A percentile compares a stretch with the other conserved stretches of the same genome.
Conservation (phyloP, 257 asterid species). For the Ehretia macrophylla region DNA sequence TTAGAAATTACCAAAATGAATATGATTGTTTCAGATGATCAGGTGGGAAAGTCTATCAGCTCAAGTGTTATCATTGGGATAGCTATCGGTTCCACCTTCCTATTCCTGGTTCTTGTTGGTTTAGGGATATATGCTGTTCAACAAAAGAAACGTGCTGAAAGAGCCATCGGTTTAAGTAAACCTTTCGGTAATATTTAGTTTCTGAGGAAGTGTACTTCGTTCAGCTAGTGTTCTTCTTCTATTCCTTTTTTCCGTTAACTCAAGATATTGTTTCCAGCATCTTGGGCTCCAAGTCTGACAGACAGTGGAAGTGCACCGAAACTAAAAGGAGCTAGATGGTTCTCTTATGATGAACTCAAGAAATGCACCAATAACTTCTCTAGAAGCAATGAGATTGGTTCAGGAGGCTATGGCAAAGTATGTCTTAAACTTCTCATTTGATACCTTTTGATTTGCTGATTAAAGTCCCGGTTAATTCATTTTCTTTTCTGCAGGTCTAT, state of each 20-base stretch:
- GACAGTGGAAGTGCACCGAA: conserved; percentile 98
- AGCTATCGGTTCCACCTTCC: conserved; percentile 57
- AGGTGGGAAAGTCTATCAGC: conserved; percentile 40
- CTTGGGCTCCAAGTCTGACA: conserved; percentile 81
- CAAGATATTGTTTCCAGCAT: conserved; percentile 37
- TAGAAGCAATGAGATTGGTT: conserved; percentile 69
- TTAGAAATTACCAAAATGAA: neutral
- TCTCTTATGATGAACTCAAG: conserved; percentile 89
- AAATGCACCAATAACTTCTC: conserved; percentile 77
- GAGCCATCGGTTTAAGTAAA: conserved; percentile 70
- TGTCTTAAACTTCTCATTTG: neutral
- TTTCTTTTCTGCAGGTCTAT: conserved; percentile 52
- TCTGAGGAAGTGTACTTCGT: neutral
- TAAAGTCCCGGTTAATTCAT: neutral
- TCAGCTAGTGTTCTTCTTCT: neutral
- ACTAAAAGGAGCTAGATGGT: conserved; percentile 93
- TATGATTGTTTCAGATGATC: conserved; percentile 38
- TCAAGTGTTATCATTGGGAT: conserved; percentile 53
- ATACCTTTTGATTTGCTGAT: neutral
- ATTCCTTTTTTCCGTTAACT: conserved; percentile 12
- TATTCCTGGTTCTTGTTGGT: conserved; percentile 57
- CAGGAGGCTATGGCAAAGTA: conserved; percentile 98
- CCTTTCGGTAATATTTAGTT: conserved; percentile 68
- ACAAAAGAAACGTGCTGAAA: conserved; percentile 82
- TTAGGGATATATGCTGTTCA: conserved; percentile 61